Evolutionary conservation across 2,329 filamentous ascomycete genomes (phyloP).

Genomic region (Beauveria sp.): DNA sequence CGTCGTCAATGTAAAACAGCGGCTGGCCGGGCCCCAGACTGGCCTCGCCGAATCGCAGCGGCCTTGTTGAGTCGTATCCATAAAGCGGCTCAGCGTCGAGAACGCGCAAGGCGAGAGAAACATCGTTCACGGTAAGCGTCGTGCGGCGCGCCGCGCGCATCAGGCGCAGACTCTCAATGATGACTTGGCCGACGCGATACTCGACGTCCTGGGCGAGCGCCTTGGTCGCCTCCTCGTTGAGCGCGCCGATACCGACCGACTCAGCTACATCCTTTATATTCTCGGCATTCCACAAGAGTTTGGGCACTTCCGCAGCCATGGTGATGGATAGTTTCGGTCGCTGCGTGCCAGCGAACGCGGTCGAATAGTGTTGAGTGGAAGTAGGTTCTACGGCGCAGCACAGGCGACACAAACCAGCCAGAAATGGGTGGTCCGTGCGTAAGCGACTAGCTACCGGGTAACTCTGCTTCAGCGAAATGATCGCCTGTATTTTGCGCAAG

Average conservation of each 20-base stretch:
- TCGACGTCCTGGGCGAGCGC: constrained; percentile 90
- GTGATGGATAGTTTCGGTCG: neutral
- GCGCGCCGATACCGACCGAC: constrained; percentile 76
- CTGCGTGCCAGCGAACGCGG: neutral
- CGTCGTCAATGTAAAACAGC: constrained; percentile 94
- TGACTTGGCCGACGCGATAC: constrained; percentile 86
- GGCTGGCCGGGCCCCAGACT: constrained; percentile 89
- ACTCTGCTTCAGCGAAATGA: neutral
- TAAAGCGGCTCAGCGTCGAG: constrained; percentile 93
- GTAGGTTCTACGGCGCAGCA: neutral
- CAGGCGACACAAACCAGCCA: neutral
- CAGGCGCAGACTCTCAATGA: constrained; percentile 89
- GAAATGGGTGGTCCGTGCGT: neutral
- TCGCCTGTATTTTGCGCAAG: neutral
- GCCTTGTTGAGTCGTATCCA: constrained; percentile 88
- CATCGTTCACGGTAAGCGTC: constrained; percentile 79
- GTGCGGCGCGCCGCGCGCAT: constrained; percentile 90
- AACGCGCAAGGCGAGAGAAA: constrained; percentile 75
- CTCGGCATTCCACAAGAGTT: constrained; percentile 85
- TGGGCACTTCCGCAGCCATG: constrained; percentile 35
- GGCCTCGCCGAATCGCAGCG: constrained; percentile 86
- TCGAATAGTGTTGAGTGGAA: neutral
- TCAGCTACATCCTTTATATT: constrained; percentile 95
- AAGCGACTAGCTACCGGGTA: neutral
- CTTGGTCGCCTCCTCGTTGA: constrained; percentile 80